Evolutionary conservation across 2,329 filamentous ascomycete genomes (phyloP).

Genomic region (Orbilia brochopaga): DNA sequence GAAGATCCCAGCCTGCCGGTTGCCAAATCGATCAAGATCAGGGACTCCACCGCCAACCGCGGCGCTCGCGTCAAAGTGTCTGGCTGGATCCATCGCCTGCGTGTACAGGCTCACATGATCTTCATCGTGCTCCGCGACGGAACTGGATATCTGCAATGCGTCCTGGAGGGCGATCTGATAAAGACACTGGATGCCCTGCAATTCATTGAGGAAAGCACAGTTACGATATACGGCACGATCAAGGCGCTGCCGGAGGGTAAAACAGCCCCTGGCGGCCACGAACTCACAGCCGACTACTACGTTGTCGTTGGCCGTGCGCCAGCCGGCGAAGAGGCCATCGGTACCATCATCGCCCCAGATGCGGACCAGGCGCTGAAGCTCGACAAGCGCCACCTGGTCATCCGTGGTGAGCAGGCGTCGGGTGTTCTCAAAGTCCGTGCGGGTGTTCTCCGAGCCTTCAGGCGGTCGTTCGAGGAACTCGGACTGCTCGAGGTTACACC

Average conservation of each 20-base stretch:
- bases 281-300: constrained; percentile 90
- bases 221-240: constrained; percentile 83
- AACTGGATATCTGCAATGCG: constrained; percentile 82
- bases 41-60: constrained; percentile 66
- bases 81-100: constrained; percentile 80
- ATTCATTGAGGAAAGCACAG: constrained; percentile 83
- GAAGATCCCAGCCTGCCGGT: constrained; percentile 74
- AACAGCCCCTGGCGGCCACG: constrained; percentile 80
- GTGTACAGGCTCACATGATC: constrained; percentile 80
- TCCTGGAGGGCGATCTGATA: constrained; percentile 75
- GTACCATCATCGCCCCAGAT: constrained; percentile 76
- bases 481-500: constrained; percentile 83
- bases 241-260: constrained; percentile 77
- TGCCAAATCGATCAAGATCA: constrained; percentile 72
- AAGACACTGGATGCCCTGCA: constrained; percentile 91
- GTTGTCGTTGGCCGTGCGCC: constrained; percentile 78
- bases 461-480: constrained; percentile 76
- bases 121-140: constrained; percentile 88
- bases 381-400: constrained; percentile 81
- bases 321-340: constrained; percentile 87
- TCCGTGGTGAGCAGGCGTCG: constrained; percentile 83
- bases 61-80: constrained; percentile 79
- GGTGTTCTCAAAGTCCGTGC: constrained; percentile 86
- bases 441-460: constrained; percentile 79
- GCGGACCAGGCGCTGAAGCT: constrained; percentile 75